Conservation (phyloP, 2,329 filamentous ascomycete species). For the Ascochyta koolunga region DNA sequence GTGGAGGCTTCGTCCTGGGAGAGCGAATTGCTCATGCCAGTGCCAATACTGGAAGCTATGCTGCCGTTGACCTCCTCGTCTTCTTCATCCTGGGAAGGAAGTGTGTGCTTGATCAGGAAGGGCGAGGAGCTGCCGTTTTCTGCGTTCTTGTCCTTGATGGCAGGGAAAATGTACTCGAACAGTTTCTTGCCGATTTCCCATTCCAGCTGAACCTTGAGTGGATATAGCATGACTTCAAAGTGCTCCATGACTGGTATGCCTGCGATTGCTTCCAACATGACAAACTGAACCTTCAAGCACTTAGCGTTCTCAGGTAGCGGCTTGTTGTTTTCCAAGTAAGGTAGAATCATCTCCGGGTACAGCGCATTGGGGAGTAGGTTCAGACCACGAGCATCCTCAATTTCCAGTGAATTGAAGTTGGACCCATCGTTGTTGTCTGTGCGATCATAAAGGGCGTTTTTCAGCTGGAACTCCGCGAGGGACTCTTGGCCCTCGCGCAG, state of each 20-base stretch:
- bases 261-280: constrained; percentile 97
- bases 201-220: constrained; percentile 91
- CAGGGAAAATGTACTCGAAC: constrained; percentile 97
- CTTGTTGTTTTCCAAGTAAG: constrained; percentile 73
- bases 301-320: constrained; percentile 67
- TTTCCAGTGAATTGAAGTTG: constrained; percentile 88
- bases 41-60: constrained; percentile 21
- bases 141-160: constrained; percentile 62
- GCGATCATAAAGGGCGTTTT: constrained; percentile 89
- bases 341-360: constrained; percentile 94
- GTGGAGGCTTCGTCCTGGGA: constrained; percentile 60
- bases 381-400: constrained; percentile 84
- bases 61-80: constrained; percentile 54
- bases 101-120: constrained; percentile 62
- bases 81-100: constrained; percentile 55
- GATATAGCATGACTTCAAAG: constrained; percentile 93
- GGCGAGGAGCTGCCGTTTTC: constrained; percentile 64
- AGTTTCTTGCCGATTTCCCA: constrained; percentile 89
- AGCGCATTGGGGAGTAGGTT: constrained; percentile 90
- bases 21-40: constrained; percentile 27
- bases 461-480: constrained; percentile 89
- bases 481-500: constrained; percentile 86
- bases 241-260: constrained; percentile 97
- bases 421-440: constrained; percentile 98
- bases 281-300: constrained; percentile 95